Base-by-base conservation (phyloP, 805 yeast genomes). In the Yamadazyma philogaea region DNA sequence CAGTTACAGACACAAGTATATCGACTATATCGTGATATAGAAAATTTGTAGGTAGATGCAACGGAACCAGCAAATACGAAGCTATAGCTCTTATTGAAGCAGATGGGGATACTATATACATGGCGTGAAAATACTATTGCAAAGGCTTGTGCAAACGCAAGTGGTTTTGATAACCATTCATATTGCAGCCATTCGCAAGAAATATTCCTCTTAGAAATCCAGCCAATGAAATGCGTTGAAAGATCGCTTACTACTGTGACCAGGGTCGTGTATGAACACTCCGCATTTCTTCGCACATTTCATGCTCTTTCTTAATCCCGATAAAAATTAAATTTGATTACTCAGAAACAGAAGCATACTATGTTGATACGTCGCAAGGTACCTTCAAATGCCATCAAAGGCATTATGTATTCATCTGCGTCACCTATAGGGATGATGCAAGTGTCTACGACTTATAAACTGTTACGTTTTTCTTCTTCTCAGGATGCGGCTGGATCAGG, bases 401-500 rank as follows among this genome's bases (percentile, higher is more conserved):
- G 32, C 7, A 16, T 27, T 18, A 36, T 7, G 4, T 27, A 17
- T 14, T 11, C n/a, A 14, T n/a, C 14, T 18, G 10, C 17, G 1
- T 15, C 20, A 6, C 12, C 32, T 11, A n/a, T 20, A 5, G 10
- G 15, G 10, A 15, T 17, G 8, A 7, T 24, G 3, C 11, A 21
- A 11, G 18, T 36, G 8, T 27, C 39, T 19, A 42, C 43, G 14
- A 24, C 48, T 8, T 32, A 34, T 8, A 35, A 40, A 18, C 39
- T 43, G 20, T 39, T 42, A 35, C 45, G 47, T 33, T 48, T 59
- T 32, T 51, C 38, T 34, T 47, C 50, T 15, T 56, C 62, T 7
- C 57, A 56, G 17, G 60, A 54, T 19, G 21, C 30, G 7, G 36
- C 30, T 24, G 41, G 41, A 38, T 38, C 41, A 38, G 30, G 36